Evolutionary conservation across 169 alveolate genomes (phyloP).

Genomic region (Plasmodium gallinaceum): DNA sequence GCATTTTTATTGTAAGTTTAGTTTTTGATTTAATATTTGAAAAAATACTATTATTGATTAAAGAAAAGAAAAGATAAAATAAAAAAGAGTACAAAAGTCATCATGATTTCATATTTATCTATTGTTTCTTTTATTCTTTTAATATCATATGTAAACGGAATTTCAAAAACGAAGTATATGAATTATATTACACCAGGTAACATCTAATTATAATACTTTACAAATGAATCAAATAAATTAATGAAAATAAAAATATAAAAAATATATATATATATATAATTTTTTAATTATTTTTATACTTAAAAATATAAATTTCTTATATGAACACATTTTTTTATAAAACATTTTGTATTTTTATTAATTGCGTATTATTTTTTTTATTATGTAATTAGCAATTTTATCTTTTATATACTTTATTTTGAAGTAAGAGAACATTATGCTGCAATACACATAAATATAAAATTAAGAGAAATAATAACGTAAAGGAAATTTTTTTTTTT

Average conservation of each 20-base stretch:
- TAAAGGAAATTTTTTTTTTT: background rate
- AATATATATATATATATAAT: background rate
- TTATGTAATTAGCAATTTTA: too few relatives aligned
- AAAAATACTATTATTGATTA: too few relatives aligned
- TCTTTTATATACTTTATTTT: too few relatives aligned
- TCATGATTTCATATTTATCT: conserved; percentile 9
- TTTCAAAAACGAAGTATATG: conserved; percentile 5
- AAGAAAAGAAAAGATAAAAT: background rate
- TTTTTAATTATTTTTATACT: background rate
- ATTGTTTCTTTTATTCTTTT: conserved; percentile 17
- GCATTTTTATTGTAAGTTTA: background rate
- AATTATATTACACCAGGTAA: conserved; percentile 20
- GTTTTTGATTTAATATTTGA: too few relatives aligned
- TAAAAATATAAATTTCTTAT: background rate
- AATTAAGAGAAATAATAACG: too few relatives aligned
- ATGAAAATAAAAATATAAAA: background rate
- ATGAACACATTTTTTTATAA: background rate
- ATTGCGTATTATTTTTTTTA: too few relatives aligned
- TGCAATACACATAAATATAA: too few relatives aligned
- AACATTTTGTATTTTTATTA: too few relatives aligned
- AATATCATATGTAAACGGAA: conserved; percentile 1
- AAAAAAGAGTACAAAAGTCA: background rate
- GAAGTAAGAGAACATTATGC: too few relatives aligned
- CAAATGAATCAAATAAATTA: background rate
- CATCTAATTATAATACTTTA: background rate